Base-by-base conservation (phyloP, 768 basidiomycete genomes). In the Pholiota conissans region DNA sequence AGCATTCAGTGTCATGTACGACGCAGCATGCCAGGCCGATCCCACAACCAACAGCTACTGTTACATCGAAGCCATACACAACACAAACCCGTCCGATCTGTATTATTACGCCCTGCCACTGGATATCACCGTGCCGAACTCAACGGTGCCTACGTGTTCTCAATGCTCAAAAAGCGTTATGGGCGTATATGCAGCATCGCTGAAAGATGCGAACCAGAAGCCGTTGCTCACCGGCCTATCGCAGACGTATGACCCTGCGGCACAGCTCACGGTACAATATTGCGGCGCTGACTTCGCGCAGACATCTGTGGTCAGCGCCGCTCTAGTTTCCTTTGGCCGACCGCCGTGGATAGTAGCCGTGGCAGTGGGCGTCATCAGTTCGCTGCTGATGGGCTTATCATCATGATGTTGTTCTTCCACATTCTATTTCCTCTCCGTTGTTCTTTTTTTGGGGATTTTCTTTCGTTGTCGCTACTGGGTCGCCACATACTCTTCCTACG, bases 91-190 rank as follows among this genome's bases (percentile, higher is more conserved):
- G 0, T 80, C 84, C 20, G 89, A 90, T 67, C 69, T 85, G n/a
- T 91, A 86, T 75, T 83, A 85, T 69, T 94, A 90, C 74, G 70
- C 76, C 32, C 77, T 93, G 10, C 86, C 87, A 3, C 78, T 87
- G 10, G 90, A 86, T 11, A 71, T 76, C 22, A 55, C 63, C 10
- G 72, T 91, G 1, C 85, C 86, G 5, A 74, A 78, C 56, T 71
- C 71, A 20, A 76, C 81, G 14, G 70, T 63, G 16, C 80, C 79
- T 16, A 77, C 82, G 14, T 93, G 91, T 68, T 86, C 84, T 2
- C 57, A 77, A 4, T 93, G 91, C 69, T 83, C 83, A 20, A 79
- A 83, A 68, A 77, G 69, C 59, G 59, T 90, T 9, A 79, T 93
- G 80, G 69, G 66, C 16, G 62, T 76, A 32, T 92, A 87, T 66